Evolutionary conservation across 2,329 filamentous ascomycete species (phyloP).

Genomic region (Claviceps purpurea): DNA sequence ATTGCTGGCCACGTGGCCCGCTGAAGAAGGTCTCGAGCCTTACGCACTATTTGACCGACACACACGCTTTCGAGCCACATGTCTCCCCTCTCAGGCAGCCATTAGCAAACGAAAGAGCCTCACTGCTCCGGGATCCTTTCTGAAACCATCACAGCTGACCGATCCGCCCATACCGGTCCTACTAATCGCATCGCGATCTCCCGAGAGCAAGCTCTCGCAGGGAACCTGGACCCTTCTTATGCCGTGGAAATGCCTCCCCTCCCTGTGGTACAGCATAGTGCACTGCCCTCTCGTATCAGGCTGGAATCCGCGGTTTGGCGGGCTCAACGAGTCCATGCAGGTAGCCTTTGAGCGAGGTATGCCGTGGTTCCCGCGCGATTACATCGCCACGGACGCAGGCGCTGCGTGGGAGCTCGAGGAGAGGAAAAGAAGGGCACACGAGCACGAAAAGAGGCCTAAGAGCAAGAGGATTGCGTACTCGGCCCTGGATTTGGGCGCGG

Average conservation of each 20-base stretch:
- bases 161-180: conserved; percentile 72
- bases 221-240: conserved; percentile 73
- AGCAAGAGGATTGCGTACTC: conserved; percentile 68
- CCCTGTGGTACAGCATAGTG: conserved; percentile 77
- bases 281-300: conserved; percentile 70
- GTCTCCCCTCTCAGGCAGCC: conserved; percentile 60
- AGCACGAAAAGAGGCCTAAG: conserved; percentile 69
- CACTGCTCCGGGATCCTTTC: conserved; percentile 47
- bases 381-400: conserved; percentile 65
- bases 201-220: conserved; percentile 35
- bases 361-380: conserved; percentile 81
- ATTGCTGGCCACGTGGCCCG: conserved; percentile 53
- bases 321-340: conserved; percentile 66
- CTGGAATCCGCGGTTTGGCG: conserved; percentile 70
- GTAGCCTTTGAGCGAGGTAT: conserved; percentile 64
- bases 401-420: conserved; percentile 63
- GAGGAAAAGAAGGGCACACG: conserved; percentile 55
- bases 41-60: conserved; percentile 55
- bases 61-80: conserved; percentile 49
- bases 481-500: conserved; percentile 58
- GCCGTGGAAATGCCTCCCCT: conserved; percentile 79
- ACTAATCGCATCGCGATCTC: conserved; percentile 46
- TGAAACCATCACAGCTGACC: conserved; percentile 34
- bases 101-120: conserved; percentile 64
- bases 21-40: conserved; percentile 36